These are phyloP conservation scores for Nicotiana attenuata DNA, from an alignment of 257 asterid species.

Conservation along the genomic window DNA sequence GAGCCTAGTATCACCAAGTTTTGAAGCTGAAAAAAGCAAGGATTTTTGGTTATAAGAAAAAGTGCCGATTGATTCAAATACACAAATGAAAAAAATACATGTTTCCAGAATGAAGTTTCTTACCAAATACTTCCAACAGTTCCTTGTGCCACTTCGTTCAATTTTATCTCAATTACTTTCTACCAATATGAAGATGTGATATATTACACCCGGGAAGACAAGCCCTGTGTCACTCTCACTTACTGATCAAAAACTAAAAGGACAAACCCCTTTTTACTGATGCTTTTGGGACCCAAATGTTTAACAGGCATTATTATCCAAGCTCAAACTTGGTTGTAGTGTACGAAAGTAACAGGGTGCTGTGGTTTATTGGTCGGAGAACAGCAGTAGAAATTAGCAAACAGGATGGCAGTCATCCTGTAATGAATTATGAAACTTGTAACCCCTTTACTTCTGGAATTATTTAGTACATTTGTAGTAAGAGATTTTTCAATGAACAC, in stretches of 20 bases:
- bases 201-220: background rate
- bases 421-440: slow-evolving; percentile 4
- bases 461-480: background rate
- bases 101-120: background rate
- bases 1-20: background rate
- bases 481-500: background rate
- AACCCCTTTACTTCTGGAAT: background rate
- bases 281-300: background rate
- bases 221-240: background rate
- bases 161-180: background rate
- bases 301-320: slow-evolving; percentile 1
- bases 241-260: background rate
- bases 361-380: background rate
- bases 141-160: background rate
- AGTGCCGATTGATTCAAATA: background rate
- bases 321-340: background rate
- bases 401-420: background rate
- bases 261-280: background rate
- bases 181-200: background rate
- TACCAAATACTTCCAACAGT: background rate
- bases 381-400: background rate
- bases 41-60: background rate
- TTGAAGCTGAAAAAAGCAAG: background rate
- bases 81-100: background rate
- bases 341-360: background rate